Conservation (phyloP, 495 filamentous ascomycete genomes). For the Penicillium samsonianum region DNA sequence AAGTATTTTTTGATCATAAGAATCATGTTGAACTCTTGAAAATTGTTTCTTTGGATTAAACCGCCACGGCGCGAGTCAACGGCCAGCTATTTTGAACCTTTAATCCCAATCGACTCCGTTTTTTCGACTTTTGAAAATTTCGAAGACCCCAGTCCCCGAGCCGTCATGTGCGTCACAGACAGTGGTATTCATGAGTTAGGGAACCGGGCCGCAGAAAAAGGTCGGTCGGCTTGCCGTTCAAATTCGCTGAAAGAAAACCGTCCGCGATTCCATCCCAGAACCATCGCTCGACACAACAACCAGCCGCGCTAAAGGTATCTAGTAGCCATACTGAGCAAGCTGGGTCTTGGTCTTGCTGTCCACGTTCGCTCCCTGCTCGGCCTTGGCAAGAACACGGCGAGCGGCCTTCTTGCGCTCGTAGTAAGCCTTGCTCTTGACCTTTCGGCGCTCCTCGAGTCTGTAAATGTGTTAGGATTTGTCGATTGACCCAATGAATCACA, state of each 20-base stretch:
- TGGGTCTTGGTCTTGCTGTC: conserved; percentile 71
- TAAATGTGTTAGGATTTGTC: conserved; percentile 16
- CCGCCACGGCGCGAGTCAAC: conserved; percentile 51
- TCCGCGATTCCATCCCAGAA: conserved; percentile 47
- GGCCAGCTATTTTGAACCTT: conserved; percentile 52
- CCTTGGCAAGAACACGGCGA: conserved; percentile 83
- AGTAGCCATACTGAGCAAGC: conserved; percentile 72
- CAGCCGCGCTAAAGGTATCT: conserved; percentile 53
- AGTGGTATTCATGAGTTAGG: conserved; percentile 35
- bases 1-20: conserved; percentile 29
- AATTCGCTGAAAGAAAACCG: conserved; percentile 50
- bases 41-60: conserved; percentile 51
- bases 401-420: conserved; percentile 99
- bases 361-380: conserved; percentile 87
- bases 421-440: conserved; percentile 98
- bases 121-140: conserved; percentile 37
- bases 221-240: conserved; percentile 48
- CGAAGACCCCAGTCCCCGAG: conserved; percentile 33
- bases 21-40: conserved; percentile 45
- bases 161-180: conserved; percentile 44
- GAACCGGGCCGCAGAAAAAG: conserved; percentile 38
- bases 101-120: conserved; percentile 48
- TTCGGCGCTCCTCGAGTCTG: conserved; percentile 98
- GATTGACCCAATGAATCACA: conserved; percentile 3
- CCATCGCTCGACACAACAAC: conserved; percentile 51